A percentile compares a stretch with the other conserved stretches of the same genome.
Conservation (phyloP, 1,284 basidiomycete genomes). For the Nidula niveotomentosa region DNA sequence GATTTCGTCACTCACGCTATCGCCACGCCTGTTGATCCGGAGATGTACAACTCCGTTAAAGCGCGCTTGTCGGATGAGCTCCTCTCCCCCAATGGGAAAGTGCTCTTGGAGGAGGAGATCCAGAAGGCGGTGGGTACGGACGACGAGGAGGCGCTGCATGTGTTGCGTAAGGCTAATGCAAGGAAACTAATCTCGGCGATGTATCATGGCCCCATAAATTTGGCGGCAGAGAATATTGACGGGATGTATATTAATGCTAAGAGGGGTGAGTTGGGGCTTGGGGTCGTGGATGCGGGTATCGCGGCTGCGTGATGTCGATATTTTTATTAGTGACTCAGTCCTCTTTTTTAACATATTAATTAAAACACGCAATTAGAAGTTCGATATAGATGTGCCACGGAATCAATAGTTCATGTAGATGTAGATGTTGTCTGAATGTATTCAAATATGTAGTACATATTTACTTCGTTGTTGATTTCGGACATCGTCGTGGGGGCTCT, state of each 20-base stretch:
- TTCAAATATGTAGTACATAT: too few species aligned
- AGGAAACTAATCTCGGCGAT: slow-evolving; percentile 10
- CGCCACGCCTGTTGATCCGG: slow-evolving; percentile 19
- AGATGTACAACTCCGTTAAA: slow-evolving; percentile 13
- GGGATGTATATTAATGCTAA: slow-evolving; percentile 11
- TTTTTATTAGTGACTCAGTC: too few species aligned
- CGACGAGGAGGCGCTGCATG: slow-evolving; percentile 12
- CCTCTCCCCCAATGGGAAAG: slow-evolving; percentile 6
- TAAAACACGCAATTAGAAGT: too few species aligned
- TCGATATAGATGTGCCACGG: too few species aligned
- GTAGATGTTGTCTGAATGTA: too few species aligned
- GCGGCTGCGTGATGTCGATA: too few species aligned
- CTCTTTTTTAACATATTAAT: too few species aligned
- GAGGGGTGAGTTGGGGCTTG: slow-evolving; percentile 11
- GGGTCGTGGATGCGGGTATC: too few species aligned
- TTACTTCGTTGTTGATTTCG: too few species aligned
- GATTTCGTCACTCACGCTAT: slow-evolving; percentile 25
- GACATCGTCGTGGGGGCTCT: too few species aligned
- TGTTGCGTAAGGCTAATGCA: slow-evolving; percentile 11
- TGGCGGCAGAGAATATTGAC: slow-evolving; percentile 8
- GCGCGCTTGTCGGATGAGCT: slow-evolving; percentile 9
- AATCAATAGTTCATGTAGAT: too few species aligned
- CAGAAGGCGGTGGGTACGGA: slow-evolving; percentile 1
- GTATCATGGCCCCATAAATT: slow-evolving; percentile 5
- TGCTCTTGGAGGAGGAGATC: slow-evolving; percentile 7